Conservation (phyloP, 1,139 yeast species). For the Blastobotrys petasosporus region DNA sequence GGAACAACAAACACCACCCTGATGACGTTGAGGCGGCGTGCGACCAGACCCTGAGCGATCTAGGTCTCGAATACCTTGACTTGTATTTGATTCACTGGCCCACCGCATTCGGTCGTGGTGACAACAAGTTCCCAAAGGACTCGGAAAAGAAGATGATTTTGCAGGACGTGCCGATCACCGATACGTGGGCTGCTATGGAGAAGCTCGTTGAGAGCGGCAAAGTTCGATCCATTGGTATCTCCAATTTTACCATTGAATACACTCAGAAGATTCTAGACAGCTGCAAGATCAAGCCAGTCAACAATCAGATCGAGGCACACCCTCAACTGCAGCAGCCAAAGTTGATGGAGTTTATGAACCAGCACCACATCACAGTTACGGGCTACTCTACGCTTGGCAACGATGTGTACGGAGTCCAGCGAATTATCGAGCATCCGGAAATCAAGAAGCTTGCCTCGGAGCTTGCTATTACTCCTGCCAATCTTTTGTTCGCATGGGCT, state of each 20-base stretch:
- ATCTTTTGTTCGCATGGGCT: slow-evolving; percentile 43
- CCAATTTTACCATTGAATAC: slow-evolving; percentile 70
- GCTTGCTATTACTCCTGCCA: slow-evolving; percentile 38
- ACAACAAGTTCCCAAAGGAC: slow-evolving; percentile 37
- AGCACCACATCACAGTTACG: slow-evolving; percentile 57
- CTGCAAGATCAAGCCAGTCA: slow-evolving; percentile 67
- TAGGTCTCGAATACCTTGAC: slow-evolving; percentile 64
- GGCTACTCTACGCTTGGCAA: slow-evolving; percentile 72
- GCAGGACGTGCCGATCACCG: slow-evolving; percentile 63
- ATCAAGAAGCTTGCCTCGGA: slow-evolving; percentile 38
- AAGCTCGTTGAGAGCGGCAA: slow-evolving; percentile 52
- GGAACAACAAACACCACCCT: slow-evolving; percentile 51
- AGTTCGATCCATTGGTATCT: slow-evolving; percentile 69
- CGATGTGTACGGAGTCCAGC: slow-evolving; percentile 4
- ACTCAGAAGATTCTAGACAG: slow-evolving; percentile 65
- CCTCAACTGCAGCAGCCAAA: slow-evolving; percentile 76
- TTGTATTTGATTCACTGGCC: slow-evolving; percentile 75
- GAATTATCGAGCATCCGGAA: slow-evolving; percentile 41
- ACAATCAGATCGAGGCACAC: slow-evolving; percentile 82
- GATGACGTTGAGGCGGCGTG: slow-evolving; percentile 50
- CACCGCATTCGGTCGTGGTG: slow-evolving; percentile 38
- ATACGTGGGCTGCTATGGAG: slow-evolving; percentile 72
- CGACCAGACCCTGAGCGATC: slow-evolving; percentile 49
- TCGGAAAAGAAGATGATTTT: slow-evolving; percentile 43
- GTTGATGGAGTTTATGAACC: slow-evolving; percentile 56